A percentile compares a stretch with the other conserved stretches of the same genome.
Conservation (phyloP, 371 early-diverging fungal species). For the Mortierella sp. region DNA sequence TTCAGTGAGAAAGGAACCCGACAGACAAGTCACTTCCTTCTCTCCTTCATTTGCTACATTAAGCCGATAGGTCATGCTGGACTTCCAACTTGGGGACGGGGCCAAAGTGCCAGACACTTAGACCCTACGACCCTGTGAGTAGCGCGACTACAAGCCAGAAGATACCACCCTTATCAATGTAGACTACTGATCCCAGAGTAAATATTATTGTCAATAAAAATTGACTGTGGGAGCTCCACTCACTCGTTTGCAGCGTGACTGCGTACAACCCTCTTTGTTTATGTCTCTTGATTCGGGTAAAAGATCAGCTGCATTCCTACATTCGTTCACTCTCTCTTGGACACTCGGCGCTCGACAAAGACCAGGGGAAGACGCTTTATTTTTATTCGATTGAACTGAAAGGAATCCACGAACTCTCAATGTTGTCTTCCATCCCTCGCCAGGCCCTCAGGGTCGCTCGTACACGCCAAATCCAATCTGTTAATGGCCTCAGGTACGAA, state of each 20-base stretch:
- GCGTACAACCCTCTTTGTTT: background rate
- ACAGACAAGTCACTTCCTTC: too few species aligned
- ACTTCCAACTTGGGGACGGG: too few species aligned
- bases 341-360: background rate
- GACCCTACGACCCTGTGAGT: too few species aligned
- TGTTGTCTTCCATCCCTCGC: constrained; percentile 45
- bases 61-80: too few species aligned
- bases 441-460: constrained; percentile 30
- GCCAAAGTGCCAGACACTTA: too few species aligned
- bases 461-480: constrained; percentile 22
- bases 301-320: background rate
- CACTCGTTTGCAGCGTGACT: background rate
- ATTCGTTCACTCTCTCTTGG: background rate
- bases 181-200: background rate
- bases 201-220: background rate
- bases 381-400: background rate
- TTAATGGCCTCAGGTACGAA: constrained; percentile 28
- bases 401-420: background rate
- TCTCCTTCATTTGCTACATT: too few species aligned
- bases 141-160: too few species aligned
- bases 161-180: too few species aligned
- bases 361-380: background rate
- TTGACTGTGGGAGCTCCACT: background rate
- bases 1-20: too few species aligned
- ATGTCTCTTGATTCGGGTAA: constrained; percentile 2